phyloP scores from a whole-genome alignment of 768 basidiomycete species.

The Termitomyces sp. region DNA sequence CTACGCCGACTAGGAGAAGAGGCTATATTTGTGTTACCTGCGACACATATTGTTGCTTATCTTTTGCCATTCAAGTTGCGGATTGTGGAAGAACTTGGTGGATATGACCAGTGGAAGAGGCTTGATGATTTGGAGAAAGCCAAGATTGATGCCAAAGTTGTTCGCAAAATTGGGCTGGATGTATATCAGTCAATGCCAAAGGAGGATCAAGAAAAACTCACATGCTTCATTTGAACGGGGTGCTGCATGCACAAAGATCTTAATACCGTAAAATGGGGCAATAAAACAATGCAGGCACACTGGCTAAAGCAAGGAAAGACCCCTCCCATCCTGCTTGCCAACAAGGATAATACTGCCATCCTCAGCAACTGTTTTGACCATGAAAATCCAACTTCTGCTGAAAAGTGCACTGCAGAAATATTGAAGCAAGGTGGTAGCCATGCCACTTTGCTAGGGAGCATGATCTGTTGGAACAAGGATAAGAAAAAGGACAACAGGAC shows the following conservation, averaged over 20 bases:
- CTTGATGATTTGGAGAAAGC: background rate
- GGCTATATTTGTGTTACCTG: background rate
- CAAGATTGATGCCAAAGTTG: background rate
- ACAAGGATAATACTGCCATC: background rate
- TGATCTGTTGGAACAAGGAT: too few relatives aligned
- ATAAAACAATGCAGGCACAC: background rate
- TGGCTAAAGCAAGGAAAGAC: background rate
- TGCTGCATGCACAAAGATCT: background rate
- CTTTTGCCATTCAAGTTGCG: background rate
- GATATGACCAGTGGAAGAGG: background rate
- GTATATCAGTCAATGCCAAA: background rate
- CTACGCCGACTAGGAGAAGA: background rate
- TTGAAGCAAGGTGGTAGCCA: background rate
- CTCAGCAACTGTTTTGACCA: background rate
- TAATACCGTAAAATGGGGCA: background rate
- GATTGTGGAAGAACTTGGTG: background rate
- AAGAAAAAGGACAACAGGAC: too few relatives aligned
- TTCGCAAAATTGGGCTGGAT: background rate
- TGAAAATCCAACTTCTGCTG: background rate
- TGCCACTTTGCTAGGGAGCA: background rate
- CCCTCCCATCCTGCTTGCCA: background rate
- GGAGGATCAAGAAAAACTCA: background rate
- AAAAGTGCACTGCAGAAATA: background rate
- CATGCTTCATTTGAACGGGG: background rate
- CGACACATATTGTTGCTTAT: background rate